phyloP scores from a whole-genome alignment of 768 basidiomycete genomes.

The Phanerochaete carnosa region DNA sequence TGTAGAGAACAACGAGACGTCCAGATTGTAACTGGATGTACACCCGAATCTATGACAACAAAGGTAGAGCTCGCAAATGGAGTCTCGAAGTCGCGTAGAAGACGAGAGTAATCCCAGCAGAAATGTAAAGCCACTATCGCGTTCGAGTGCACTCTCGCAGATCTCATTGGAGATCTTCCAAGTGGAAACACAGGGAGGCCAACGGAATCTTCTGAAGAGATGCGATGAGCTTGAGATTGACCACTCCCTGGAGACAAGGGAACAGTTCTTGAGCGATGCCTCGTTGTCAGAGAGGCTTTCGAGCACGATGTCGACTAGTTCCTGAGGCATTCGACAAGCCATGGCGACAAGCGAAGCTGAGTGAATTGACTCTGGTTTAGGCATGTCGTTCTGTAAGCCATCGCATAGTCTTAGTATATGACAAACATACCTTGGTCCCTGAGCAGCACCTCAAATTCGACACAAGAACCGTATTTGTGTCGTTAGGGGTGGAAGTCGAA shows the following conservation, averaged over 20 bases:
- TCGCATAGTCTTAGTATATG: no score
- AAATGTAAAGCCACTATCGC: not conserved
- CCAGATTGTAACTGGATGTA: not conserved
- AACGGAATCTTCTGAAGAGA: not conserved
- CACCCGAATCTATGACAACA: not conserved
- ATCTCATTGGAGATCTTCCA: no score
- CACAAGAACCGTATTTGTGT: no score
- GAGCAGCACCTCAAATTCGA: no score
- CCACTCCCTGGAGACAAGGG: not conserved
- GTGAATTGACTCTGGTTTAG: no score
- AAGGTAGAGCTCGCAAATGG: not conserved
- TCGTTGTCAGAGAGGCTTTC: not conserved
- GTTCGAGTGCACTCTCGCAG: no score
- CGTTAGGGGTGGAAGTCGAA: no score
- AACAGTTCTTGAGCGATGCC: not conserved
- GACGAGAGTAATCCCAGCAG: not conserved
- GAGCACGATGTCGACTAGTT: not conserved
- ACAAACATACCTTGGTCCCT: no score
- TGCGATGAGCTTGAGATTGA: not conserved
- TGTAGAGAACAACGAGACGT: no score
- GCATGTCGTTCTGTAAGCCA: no score
- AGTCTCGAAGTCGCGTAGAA: not conserved
- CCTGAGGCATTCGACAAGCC: no score
- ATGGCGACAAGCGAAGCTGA: no score
- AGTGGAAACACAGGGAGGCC: not conserved